Conservation (phyloP, 768 basidiomycete genomes). For the Pleurotus djamor region DNA sequence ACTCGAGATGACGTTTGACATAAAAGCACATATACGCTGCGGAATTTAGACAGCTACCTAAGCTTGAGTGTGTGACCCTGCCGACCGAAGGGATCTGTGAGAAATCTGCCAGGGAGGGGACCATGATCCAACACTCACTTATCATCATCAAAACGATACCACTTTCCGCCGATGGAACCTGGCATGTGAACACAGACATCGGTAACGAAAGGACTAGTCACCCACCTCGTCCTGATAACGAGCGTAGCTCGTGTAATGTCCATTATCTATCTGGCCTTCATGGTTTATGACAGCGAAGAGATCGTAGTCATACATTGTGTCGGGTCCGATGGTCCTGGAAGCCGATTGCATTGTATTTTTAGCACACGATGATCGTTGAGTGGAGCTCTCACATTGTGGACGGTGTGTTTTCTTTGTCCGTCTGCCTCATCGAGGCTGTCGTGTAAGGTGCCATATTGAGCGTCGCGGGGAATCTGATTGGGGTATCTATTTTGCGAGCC, state of each 20-base stretch:
- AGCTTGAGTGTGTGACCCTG: conserved; percentile 71
- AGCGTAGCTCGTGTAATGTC: conserved; percentile 90
- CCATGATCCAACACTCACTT: conserved; percentile 49
- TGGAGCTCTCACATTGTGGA: not conserved
- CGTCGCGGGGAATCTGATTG: conserved; percentile 77
- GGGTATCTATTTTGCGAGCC: conserved; percentile 82
- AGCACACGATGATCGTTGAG: not conserved
- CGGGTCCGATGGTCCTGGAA: conserved; percentile 49
- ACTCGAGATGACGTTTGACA: conserved; percentile 86
- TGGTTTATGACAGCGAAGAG: conserved; percentile 93
- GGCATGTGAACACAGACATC: conserved; percentile 1
- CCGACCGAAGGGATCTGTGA: conserved; percentile 12
- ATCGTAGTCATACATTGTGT: conserved; percentile 83
- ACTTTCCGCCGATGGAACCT: conserved; percentile 40
- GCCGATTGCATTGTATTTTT: not conserved
- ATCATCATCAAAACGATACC: conserved; percentile 95
- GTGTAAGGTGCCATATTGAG: conserved; percentile 91
- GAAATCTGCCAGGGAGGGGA: conserved; percentile 1
- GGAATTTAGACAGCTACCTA: conserved; percentile 67
- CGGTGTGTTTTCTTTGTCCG: conserved; percentile 38
- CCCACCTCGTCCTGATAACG: conserved; percentile 83
- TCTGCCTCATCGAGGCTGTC: conserved; percentile 53
- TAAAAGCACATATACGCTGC: conserved; percentile 96
- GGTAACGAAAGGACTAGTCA: conserved; percentile 8
- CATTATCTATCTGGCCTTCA: conserved; percentile 92